These are phyloP conservation scores for Henckelia pumila DNA, from an alignment of 257 asterid genomes.

Conservation along the genomic window DNA sequence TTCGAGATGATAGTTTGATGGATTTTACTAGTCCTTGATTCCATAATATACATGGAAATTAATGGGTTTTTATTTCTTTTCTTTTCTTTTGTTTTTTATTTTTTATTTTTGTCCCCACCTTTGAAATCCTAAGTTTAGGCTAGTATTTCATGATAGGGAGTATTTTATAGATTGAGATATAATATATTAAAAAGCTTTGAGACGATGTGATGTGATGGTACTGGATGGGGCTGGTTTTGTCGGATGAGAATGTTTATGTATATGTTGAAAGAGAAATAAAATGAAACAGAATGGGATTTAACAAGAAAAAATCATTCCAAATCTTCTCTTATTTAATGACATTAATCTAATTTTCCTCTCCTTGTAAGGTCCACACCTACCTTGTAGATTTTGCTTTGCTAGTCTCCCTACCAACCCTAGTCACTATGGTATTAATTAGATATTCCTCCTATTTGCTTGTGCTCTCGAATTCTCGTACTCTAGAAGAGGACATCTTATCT, in stretches of 20 bases:
- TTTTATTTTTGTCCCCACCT: background rate
- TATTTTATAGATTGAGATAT: slow-evolving; percentile 4
- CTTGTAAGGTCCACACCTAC: background rate
- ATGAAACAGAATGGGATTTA: slow-evolving; percentile 13
- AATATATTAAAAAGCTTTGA: slow-evolving; percentile 15
- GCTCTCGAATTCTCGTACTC: too few species aligned
- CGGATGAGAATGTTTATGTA: slow-evolving; percentile 33
- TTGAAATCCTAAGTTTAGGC: slow-evolving; percentile 20
- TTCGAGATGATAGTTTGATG: slow-evolving; percentile 10
- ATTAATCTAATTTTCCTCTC: too few species aligned
- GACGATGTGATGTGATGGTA: slow-evolving; percentile 7
- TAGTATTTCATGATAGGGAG: slow-evolving; percentile 24
- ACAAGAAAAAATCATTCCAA: background rate
- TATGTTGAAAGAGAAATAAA: slow-evolving; percentile 28
- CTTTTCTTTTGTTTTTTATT: too few species aligned
- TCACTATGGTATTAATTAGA: too few species aligned
- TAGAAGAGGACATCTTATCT: too few species aligned
- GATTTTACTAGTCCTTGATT: slow-evolving; percentile 21
- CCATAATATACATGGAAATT: slow-evolving; percentile 30
- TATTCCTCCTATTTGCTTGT: too few species aligned
- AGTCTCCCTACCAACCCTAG: background rate
- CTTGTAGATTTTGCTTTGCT: background rate
- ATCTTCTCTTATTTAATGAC: background rate
- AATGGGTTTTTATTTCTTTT: background rate
- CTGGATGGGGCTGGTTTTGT: too few species aligned